phyloP scores from a whole-genome alignment of 208 protist genomes.

The Blechomonas ayalai region DNA sequence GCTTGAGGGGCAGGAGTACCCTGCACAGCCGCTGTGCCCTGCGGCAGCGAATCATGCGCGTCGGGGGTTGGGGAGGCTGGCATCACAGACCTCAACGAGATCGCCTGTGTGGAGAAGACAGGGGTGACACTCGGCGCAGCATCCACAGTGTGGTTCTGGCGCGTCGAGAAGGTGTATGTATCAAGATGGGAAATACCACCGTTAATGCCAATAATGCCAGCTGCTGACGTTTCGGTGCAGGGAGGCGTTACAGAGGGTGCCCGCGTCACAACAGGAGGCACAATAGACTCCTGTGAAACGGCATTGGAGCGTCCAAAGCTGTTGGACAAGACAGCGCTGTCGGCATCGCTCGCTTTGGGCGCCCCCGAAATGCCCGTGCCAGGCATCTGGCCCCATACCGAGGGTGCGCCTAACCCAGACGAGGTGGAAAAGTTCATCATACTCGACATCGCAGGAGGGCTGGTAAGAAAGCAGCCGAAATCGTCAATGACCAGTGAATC shows the following conservation, averaged over 20 bases:
- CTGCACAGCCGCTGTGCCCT: no score
- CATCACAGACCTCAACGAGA: no score
- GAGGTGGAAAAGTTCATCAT: not conserved
- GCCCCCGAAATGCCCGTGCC: not conserved
- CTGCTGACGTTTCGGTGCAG: no score
- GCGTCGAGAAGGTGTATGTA: no score
- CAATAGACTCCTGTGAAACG: not conserved
- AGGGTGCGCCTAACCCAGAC: not conserved
- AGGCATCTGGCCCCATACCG: not conserved
- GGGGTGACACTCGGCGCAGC: no score
- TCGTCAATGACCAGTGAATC: conserved; percentile 67
- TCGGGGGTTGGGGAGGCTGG: not conserved
- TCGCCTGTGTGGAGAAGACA: no score
- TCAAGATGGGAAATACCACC: no score
- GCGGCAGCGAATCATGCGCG: not conserved
- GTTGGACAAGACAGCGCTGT: not conserved
- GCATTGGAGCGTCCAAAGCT: not conserved
- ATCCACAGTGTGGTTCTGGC: no score
- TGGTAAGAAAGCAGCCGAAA: conserved; percentile 42
- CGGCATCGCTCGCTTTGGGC: not conserved
- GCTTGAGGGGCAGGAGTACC: no score
- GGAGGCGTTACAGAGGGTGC: no score
- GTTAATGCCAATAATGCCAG: no score
- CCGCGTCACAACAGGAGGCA: not conserved
- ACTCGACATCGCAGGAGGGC: not conserved